Evolutionary conservation across 768 basidiomycete genomes (phyloP).

Genomic region (Mycena vitilis): DNA sequence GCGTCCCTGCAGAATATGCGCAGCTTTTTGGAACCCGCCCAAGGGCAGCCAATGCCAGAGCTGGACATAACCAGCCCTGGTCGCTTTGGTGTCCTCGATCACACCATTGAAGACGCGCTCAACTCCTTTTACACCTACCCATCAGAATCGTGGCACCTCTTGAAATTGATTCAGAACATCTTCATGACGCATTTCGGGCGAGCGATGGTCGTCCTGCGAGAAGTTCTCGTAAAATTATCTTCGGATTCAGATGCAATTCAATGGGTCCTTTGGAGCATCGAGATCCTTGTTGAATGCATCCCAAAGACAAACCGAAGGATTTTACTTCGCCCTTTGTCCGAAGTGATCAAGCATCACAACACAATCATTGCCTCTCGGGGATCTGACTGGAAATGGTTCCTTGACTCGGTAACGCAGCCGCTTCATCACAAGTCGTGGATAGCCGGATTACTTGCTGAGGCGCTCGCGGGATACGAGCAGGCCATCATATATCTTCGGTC

Average conservation of each 20-base stretch:
- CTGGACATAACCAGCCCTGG: neutral
- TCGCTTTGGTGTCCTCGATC: neutral
- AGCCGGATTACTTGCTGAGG: neutral
- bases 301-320: neutral
- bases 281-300: neutral
- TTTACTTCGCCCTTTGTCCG: neutral
- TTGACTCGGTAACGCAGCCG: neutral
- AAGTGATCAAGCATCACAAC: neutral
- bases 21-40: slow-evolving; percentile 1
- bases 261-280: neutral
- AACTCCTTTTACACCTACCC: neutral
- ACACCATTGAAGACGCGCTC: neutral
- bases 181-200: neutral
- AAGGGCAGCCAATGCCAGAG: neutral
- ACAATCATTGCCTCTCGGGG: neutral
- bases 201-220: neutral
- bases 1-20: neutral
- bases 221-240: neutral
- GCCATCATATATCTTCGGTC: neutral
- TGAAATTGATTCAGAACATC: neutral
- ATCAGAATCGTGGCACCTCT: neutral
- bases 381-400: neutral
- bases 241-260: neutral
- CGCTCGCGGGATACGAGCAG: neutral
- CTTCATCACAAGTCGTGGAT: neutral